Evolutionary conservation across 352 stramenopile species (phyloP).

Genomic region (Pythium rhizo-oryzae): DNA sequence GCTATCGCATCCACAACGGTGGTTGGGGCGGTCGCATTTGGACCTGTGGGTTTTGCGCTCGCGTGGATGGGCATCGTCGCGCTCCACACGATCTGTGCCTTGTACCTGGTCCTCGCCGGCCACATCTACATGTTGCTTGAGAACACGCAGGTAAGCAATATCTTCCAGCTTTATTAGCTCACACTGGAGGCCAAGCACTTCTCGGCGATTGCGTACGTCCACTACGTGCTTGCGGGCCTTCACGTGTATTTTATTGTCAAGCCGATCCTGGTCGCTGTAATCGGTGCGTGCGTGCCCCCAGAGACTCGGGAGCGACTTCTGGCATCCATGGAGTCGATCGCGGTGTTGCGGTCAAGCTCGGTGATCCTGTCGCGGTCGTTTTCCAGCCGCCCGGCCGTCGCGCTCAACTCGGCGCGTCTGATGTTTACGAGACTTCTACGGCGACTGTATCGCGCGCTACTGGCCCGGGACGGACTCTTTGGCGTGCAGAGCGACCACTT

Average conservation of each 20-base stretch:
- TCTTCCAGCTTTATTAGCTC: background rate
- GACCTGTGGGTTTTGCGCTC: background rate
- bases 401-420: background rate
- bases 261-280: background rate
- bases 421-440: background rate
- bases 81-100: background rate
- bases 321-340: background rate
- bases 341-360: background rate
- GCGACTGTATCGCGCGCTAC: background rate
- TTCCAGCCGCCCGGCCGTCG: background rate
- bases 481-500: slow-evolving; percentile 32
- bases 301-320: background rate
- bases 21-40: background rate
- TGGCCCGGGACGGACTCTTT: slow-evolving; percentile 16
- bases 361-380: background rate
- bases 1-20: no score
- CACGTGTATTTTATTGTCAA: background rate
- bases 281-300: background rate
- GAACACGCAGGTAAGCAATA: background rate
- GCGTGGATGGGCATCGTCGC: background rate
- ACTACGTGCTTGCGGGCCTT: background rate
- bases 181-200: background rate
- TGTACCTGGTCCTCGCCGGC: background rate
- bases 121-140: background rate
- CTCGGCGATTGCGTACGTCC: background rate